phyloP scores from a whole-genome alignment of 176 grass and related monocot species.

The Oryza punctata region DNA sequence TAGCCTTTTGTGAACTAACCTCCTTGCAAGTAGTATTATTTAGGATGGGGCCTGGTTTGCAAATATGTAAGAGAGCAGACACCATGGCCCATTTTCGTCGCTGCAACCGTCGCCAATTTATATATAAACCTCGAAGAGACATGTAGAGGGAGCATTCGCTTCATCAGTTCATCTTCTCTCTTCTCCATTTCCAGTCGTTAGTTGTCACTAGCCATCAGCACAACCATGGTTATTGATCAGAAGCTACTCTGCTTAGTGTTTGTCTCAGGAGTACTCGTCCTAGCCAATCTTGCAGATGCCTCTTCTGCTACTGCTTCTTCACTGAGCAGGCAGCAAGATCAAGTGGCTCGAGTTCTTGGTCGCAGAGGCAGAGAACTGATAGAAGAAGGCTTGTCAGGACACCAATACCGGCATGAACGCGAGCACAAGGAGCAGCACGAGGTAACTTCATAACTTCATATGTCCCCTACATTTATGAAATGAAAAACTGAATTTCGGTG shows the following conservation, averaged over 20 bases:
- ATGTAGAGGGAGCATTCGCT: background rate
- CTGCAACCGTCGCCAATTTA: background rate
- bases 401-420: slow-evolving; percentile 14
- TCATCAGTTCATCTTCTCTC: background rate
- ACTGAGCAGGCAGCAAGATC: background rate
- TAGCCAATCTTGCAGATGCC: background rate
- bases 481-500: background rate
- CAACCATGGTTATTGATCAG: slow-evolving; percentile 13
- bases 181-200: background rate
- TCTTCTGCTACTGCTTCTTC: slow-evolving; percentile 7
- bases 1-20: background rate
- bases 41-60: background rate
- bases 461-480: background rate
- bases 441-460: slow-evolving; percentile 27
- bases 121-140: slow-evolving; percentile 16
- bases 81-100: background rate
- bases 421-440: slow-evolving; percentile 12
- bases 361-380: slow-evolving; percentile 44
- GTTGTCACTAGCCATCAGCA: background rate
- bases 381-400: background rate
- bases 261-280: slow-evolving; percentile 16
- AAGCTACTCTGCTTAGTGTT: slow-evolving; percentile 26
- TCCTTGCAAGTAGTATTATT: background rate
- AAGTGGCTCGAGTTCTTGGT: slow-evolving; percentile 21
- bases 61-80: background rate